Percentiles rank a stretch among this genome's conserved stretches.
Conservation (phyloP, 306 rosid genomes). For the Ammopiptanthus mongolicus region DNA sequence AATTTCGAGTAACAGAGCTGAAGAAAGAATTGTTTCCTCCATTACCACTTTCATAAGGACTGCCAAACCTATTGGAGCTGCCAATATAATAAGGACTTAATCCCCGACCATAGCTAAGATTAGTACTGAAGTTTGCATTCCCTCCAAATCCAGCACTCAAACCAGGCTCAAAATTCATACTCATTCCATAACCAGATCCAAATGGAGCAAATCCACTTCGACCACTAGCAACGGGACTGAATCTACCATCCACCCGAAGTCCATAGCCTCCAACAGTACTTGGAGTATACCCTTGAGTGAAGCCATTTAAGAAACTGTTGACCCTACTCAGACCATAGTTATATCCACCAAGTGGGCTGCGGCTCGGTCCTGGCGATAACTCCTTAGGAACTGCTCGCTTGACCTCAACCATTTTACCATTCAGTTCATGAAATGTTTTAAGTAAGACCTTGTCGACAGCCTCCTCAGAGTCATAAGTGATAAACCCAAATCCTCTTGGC, state of each 20-base stretch:
- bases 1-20: constrained; percentile 65
- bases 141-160: constrained; percentile 77
- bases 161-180: constrained; percentile 77
- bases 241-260: constrained; percentile 71
- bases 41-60: constrained; percentile 61
- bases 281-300: constrained; percentile 75
- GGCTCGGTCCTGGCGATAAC: constrained; percentile 84
- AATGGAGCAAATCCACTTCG: constrained; percentile 81
- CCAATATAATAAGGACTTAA: constrained; percentile 68
- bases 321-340: constrained; percentile 74
- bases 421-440: constrained; percentile 88
- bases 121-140: constrained; percentile 60
- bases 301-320: constrained; percentile 77
- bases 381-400: constrained; percentile 99
- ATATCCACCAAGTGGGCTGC: constrained; percentile 76
- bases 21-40: constrained; percentile 81
- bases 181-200: constrained; percentile 81
- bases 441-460: constrained; percentile 89
- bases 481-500: constrained; percentile 97
- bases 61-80: constrained; percentile 64
- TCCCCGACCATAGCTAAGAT: constrained; percentile 77
- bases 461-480: constrained; percentile 94
- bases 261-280: constrained; percentile 77
- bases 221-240: constrained; percentile 79
- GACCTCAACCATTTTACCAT: constrained; percentile 99